These are phyloP conservation scores for Cyanidiococcus yangmingshanensis DNA, from an alignment of 23 red algal species.

Conservation along the genomic window DNA sequence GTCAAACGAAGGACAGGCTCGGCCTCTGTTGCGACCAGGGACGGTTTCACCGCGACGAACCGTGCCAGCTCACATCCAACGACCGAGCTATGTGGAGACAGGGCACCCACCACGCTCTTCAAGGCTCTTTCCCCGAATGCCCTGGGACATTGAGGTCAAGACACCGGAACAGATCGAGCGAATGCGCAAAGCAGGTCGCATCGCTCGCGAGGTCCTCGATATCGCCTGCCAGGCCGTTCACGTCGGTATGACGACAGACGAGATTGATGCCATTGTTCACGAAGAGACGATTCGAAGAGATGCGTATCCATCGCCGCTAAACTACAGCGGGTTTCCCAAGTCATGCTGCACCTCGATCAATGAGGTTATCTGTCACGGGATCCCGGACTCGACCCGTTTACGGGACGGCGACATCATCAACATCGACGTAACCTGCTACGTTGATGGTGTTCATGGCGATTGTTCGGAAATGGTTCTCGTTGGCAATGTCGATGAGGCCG, in stretches of 20 bases:
- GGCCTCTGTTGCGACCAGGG: constrained; percentile 43
- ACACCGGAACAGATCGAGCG: constrained; percentile 46
- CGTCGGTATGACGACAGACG: constrained; percentile 70
- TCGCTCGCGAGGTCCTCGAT: constrained; percentile 91
- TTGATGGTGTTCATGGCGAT: constrained; percentile 92
- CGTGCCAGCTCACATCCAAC: constrained; percentile 47
- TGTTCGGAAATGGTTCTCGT: constrained; percentile 94
- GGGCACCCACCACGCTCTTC: constrained; percentile 18
- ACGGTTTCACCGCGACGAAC: constrained; percentile 33
- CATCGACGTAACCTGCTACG: constrained; percentile 78
- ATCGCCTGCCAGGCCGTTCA: constrained; percentile 46
- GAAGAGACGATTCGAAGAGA: constrained; percentile 49
- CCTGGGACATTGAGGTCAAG: constrained; percentile 78
- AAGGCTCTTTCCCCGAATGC: constrained; percentile 24
- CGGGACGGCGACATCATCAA: constrained; percentile 94
- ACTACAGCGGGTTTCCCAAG: constrained; percentile 91
- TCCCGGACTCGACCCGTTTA: constrained; percentile 57
- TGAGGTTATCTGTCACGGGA: constrained; percentile 96
- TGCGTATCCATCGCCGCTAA: constrained; percentile 85
- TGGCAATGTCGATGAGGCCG: constrained; percentile 49
- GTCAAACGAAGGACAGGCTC: neutral
- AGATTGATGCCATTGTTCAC: constrained; percentile 93
- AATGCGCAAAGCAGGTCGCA: constrained; percentile 54
- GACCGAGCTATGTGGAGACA: constrained; percentile 62
- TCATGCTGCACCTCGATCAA: constrained; percentile 95